phyloP scores from a whole-genome alignment of 75 land plant species.

The Picea sitchensis region DNA sequence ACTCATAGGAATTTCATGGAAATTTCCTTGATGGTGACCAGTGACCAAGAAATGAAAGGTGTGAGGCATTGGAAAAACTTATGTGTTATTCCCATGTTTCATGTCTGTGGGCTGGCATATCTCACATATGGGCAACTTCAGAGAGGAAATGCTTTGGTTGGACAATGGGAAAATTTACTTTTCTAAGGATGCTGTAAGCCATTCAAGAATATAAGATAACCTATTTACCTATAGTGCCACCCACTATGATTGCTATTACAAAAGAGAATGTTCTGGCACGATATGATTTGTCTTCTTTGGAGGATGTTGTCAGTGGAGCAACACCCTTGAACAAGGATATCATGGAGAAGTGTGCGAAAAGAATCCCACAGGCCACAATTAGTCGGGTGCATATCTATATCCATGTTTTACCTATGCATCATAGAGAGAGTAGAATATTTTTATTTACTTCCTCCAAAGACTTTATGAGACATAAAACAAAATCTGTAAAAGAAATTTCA shows the following conservation, averaged over 20 bases:
- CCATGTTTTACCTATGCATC: no score
- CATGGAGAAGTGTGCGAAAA: conserved; percentile 49
- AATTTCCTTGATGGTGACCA: conserved; percentile 20
- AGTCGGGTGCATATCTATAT: conserved; percentile 31
- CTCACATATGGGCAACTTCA: conserved; percentile 41
- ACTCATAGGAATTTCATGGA: conserved; percentile 69
- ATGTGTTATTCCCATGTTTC: conserved; percentile 76
- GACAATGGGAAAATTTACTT: conserved; percentile 54
- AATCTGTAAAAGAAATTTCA: no score
- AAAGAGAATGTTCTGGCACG: conserved; percentile 41
- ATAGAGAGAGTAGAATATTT: conserved; percentile 33
- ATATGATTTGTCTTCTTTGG: conserved; percentile 62
- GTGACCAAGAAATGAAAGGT: conserved; percentile 30
- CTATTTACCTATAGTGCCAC: conserved; percentile 64
- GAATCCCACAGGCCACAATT: conserved; percentile 24
- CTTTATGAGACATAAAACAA: no score
- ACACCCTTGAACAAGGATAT: conserved; percentile 82
- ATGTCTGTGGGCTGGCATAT: conserved; percentile 62
- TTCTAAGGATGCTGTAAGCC: conserved; percentile 34
- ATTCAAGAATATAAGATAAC: conserved; percentile 58
- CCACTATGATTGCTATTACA: conserved; percentile 57
- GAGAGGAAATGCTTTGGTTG: conserved; percentile 58
- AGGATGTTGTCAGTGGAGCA: conserved; percentile 54
- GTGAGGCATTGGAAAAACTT: conserved; percentile 32
- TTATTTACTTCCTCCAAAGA: conserved; percentile 11